These are phyloP conservation scores for Apiospora phragmitis DNA, from an alignment of 2,329 filamentous ascomycete species.

Conservation along the genomic window DNA sequence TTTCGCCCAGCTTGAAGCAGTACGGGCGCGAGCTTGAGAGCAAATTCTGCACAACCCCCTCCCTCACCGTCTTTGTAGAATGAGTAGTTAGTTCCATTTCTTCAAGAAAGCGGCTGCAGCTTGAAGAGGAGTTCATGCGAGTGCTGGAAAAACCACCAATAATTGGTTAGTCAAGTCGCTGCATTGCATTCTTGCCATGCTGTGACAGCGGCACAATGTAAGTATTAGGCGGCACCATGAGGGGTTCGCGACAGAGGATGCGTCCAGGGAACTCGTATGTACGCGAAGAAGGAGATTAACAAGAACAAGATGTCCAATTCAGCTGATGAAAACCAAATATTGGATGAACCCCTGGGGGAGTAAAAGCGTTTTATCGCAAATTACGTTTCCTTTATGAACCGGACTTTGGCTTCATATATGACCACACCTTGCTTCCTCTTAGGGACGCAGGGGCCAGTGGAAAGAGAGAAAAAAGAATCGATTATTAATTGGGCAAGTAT, in stretches of 20 bases:
- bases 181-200: background rate
- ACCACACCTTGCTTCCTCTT: slow-evolving; percentile 5
- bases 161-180: background rate
- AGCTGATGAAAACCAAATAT: background rate
- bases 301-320: background rate
- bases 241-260: background rate
- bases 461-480: background rate
- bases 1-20: background rate
- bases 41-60: slow-evolving; percentile 3
- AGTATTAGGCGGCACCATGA: background rate
- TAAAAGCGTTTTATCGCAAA: background rate
- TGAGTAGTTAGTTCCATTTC: background rate
- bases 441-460: background rate
- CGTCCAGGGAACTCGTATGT: background rate
- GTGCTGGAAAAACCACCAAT: background rate
- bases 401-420: background rate
- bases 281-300: background rate
- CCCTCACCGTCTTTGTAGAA: background rate
- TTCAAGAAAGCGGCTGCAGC: background rate
- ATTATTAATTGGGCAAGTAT: background rate
- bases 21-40: background rate
- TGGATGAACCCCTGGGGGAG: background rate
- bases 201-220: background rate
- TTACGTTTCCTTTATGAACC: background rate
- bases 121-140: background rate